Evolutionary conservation across 441 rosid genomes (phyloP).

Genomic region (Metrosideros polymorpha): DNA sequence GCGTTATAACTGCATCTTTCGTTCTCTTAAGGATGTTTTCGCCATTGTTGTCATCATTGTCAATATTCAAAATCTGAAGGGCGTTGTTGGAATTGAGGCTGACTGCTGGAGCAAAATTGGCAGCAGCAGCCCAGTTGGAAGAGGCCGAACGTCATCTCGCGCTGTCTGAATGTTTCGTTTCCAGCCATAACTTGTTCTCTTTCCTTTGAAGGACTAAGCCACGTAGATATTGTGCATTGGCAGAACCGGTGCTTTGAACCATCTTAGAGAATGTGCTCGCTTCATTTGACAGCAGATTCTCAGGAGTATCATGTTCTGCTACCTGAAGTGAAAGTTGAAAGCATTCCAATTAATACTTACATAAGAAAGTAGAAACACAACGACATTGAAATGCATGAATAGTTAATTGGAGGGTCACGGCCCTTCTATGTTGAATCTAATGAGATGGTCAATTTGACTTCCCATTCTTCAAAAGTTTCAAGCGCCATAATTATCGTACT

Average conservation of each 20-base stretch:
- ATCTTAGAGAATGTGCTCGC: constrained; percentile 10
- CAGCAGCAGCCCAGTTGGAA: neutral
- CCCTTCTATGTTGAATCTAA: neutral
- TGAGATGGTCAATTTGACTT: neutral
- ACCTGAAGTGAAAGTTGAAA: neutral
- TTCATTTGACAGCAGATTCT: constrained; percentile 5
- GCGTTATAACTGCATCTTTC: neutral
- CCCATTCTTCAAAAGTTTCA: neutral
- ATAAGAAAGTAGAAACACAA: neutral
- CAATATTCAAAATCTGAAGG: neutral
- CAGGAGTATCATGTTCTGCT: constrained; percentile 8
- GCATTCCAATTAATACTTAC: neutral
- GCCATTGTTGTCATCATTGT: neutral
- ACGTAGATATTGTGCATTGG: constrained; percentile 1
- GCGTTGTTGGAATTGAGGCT: neutral
- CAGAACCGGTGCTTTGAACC: constrained; percentile 6
- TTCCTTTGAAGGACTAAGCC: neutral
- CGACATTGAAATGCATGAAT: neutral
- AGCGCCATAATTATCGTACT: no score
- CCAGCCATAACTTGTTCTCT: neutral
- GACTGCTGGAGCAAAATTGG: neutral
- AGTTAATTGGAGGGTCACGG: neutral
- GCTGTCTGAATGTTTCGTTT: neutral
- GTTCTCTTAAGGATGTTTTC: neutral
- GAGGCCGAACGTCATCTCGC: neutral